Percentiles rank a stretch among this genome's conserved stretches.
Evolutionary conservation across 331 rosid genomes (phyloP).

Genomic region (Saraca asoca): DNA sequence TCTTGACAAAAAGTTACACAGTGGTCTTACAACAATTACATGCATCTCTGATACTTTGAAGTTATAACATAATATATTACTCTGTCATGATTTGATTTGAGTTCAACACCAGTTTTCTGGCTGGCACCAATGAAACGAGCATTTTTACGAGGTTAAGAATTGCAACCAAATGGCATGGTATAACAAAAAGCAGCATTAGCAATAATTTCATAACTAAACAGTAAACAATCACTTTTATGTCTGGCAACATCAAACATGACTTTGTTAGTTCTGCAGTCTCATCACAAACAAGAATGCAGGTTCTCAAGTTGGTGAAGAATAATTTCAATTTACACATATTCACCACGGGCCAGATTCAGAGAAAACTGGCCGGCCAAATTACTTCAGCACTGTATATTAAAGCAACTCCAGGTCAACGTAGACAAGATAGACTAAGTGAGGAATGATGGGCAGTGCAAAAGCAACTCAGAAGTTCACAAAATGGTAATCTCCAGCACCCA

Average conservation of each 20-base stretch:
- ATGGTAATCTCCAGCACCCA: slow-evolving; percentile 34
- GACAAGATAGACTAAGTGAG: slow-evolving; percentile 26
- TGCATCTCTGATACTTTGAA: slow-evolving; percentile 2
- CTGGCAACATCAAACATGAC: background rate
- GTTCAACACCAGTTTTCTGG: slow-evolving; percentile 19
- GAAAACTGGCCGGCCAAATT: slow-evolving; percentile 19
- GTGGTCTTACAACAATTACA: slow-evolving; percentile 14
- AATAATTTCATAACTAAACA: background rate
- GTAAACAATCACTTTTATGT: slow-evolving; percentile 3
- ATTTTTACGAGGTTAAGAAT: too few relatives aligned
- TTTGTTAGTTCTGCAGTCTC: slow-evolving; percentile 2
- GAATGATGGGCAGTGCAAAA: slow-evolving; percentile 33
- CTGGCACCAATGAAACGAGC: slow-evolving; percentile 7
- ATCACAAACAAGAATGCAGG: background rate
- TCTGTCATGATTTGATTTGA: slow-evolving; percentile 2
- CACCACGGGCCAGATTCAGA: background rate
- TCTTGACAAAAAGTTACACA: slow-evolving; percentile 17
- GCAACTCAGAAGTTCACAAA: background rate
- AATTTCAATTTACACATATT: background rate
- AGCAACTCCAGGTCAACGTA: slow-evolving; percentile 29
- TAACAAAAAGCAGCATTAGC: slow-evolving; percentile 28
- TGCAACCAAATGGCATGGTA: slow-evolving; percentile 4
- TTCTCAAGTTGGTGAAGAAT: slow-evolving; percentile 7
- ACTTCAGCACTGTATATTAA: slow-evolving; percentile 16
- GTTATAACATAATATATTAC: background rate